Evolutionary conservation across 2,329 filamentous ascomycete species (phyloP).

Genomic region (Aspergillus spinulosporus): DNA sequence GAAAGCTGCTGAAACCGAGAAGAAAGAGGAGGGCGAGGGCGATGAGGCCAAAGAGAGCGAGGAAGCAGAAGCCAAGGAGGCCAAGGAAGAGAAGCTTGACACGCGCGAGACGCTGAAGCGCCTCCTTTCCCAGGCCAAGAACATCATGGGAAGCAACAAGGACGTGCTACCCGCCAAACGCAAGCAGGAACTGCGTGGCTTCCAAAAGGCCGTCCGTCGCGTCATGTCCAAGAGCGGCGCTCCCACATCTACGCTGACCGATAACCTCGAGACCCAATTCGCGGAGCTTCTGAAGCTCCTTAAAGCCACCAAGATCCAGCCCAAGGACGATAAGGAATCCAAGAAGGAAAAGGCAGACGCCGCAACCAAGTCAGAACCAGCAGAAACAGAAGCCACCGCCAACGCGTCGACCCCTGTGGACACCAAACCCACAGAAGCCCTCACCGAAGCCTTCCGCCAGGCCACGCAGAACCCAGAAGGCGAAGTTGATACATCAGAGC

Average conservation of each 20-base stretch:
- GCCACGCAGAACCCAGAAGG: conserved; percentile 32
- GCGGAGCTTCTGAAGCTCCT: conserved; percentile 52
- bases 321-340: conserved; percentile 22
- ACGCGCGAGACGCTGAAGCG: conserved; percentile 53
- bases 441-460: conserved; percentile 38
- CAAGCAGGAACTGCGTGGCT: conserved; percentile 74
- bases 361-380: conserved; percentile 6
- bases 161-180: conserved; percentile 64
- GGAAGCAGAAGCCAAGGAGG: conserved; percentile 28
- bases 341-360: background rate
- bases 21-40: conserved; percentile 16
- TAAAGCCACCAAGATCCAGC: conserved; percentile 40
- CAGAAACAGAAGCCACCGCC: conserved; percentile 15
- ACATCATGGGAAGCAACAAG: conserved; percentile 57
- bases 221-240: conserved; percentile 60
- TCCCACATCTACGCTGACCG: conserved; percentile 40
- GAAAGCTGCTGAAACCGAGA: conserved; percentile 25
- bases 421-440: conserved; percentile 26
- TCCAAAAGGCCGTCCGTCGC: conserved; percentile 65
- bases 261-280: conserved; percentile 58
- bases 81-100: conserved; percentile 44
- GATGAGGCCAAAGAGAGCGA: conserved; percentile 32
- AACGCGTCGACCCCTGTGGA: background rate
- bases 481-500: conserved; percentile 45
- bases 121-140: conserved; percentile 60